Percentiles rank a stretch among this genome's conserved stretches.
Evolutionary conservation across 495 filamentous ascomycete genomes (phyloP).

Genomic region (Penicillium lagena): DNA sequence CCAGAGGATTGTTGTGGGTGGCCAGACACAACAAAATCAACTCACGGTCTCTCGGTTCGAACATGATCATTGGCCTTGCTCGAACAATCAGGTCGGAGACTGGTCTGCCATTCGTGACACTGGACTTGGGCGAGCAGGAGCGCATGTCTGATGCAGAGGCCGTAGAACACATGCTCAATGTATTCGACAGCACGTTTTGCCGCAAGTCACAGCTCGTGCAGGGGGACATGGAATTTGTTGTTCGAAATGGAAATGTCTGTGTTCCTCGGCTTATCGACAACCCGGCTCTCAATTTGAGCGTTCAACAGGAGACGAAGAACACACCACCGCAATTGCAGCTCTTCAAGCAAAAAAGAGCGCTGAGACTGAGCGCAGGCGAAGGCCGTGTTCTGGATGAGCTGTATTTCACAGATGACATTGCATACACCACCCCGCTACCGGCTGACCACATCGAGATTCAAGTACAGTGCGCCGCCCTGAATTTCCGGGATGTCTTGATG

Average conservation of each 20-base stretch:
- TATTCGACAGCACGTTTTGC: slow-evolving; percentile 21
- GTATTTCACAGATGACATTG: slow-evolving; percentile 26
- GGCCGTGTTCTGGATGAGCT: slow-evolving; percentile 25
- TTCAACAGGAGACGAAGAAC: slow-evolving; percentile 17
- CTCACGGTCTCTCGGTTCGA: slow-evolving; percentile 10
- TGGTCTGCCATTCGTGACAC: slow-evolving; percentile 18
- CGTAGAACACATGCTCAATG: slow-evolving; percentile 14
- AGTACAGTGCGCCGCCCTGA: slow-evolving; percentile 25
- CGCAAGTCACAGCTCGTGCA: slow-evolving; percentile 9
- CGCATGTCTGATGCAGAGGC: slow-evolving; percentile 6
- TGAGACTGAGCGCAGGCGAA: slow-evolving; percentile 16
- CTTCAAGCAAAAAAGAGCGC: slow-evolving; percentile 23
- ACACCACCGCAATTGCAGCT: slow-evolving; percentile 14
- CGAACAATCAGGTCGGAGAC: slow-evolving; percentile 28
- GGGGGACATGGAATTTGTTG: slow-evolving; percentile 23
- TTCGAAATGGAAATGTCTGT: slow-evolving; percentile 18
- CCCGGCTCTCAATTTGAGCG: slow-evolving; percentile 14
- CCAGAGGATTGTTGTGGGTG: slow-evolving; percentile 25
- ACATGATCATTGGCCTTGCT: slow-evolving; percentile 24
- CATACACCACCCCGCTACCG: slow-evolving; percentile 4
- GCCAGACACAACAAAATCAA: slow-evolving; percentile 11
- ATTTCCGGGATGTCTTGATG: slow-evolving; percentile 33
- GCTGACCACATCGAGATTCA: slow-evolving; percentile 24
- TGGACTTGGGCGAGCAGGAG: slow-evolving; percentile 21
- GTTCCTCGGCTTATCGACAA: slow-evolving; percentile 25